Conservation (phyloP, 768 basidiomycete species). For the Inosperma sp. region DNA sequence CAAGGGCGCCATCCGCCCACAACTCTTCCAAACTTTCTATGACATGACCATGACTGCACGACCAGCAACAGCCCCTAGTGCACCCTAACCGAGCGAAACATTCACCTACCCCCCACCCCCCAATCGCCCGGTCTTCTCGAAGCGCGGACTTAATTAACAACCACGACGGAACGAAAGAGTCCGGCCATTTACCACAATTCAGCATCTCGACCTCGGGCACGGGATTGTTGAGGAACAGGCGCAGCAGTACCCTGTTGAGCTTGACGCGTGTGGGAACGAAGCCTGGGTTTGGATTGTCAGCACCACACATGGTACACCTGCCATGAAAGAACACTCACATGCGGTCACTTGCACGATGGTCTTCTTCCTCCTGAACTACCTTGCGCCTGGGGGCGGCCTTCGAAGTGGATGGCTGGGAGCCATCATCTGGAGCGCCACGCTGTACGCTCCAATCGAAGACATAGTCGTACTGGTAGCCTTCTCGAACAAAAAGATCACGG, state of each 20-base stretch:
- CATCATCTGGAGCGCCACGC: constrained; percentile 65
- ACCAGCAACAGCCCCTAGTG: constrained; percentile 11
- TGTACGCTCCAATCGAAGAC: constrained; percentile 99
- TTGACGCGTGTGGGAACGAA: constrained; percentile 85
- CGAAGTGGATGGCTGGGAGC: constrained; percentile 52
- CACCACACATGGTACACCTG: constrained; percentile 11
- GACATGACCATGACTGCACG: constrained; percentile 16
- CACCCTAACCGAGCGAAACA: constrained; percentile 38
- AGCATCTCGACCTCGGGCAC: constrained; percentile 42
- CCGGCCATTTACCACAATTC: constrained; percentile 52
- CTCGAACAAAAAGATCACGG: constrained; percentile 95
- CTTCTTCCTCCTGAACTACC: constrained; percentile 81
- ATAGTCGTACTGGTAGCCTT: constrained; percentile 99
- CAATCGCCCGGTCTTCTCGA: constrained; percentile 42
- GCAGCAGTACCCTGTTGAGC: constrained; percentile 59
- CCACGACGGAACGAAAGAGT: constrained; percentile 20
- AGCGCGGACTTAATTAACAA: constrained; percentile 36
- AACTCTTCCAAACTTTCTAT: constrained; percentile 14
- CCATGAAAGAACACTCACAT: constrained; percentile 53
- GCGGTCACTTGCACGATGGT: constrained; percentile 75
- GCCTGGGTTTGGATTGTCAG: constrained; percentile 41
- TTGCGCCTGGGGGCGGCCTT: constrained; percentile 69
- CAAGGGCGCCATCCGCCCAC: constrained; percentile 2
- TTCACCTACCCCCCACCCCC: constrained; percentile 46
- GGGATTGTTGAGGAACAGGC: constrained; percentile 44